Evolutionary conservation across 768 basidiomycete genomes (phyloP), one percentile per base, ranked within the genome.

Genomic region (Sistotremastrum suecicum): DNA sequence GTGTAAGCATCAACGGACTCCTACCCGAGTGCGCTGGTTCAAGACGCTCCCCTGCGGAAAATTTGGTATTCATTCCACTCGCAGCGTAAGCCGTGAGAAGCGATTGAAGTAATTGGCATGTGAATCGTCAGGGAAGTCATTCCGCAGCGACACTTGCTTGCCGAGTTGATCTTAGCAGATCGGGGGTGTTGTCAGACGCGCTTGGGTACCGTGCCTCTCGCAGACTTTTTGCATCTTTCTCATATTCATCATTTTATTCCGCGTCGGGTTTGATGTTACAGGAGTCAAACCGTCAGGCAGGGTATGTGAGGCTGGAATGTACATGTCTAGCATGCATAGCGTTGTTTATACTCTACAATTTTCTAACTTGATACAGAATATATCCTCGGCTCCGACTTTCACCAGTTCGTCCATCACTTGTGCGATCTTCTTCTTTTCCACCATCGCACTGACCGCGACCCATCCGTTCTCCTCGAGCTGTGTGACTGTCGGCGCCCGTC

Each of bases 401-500:
- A 81, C 78, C 40, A 99, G 65, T 39, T 78, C 66, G 59, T 99
- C 95, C 94, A 99, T 98, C 31, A 83, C 76, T 36, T 70, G 70
- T 3, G 95, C 95, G 10, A 75, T 62, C 39, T 69, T 68, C 49
- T 75, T 83, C 67, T 85, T 88, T 65, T 85, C 81, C 5, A 97
- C 83, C 92, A 98, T 97, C 38, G 72, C 72, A 59, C 80, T 91
- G 34, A 99, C 87, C 1, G 81, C 91, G 3, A 91, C 80, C 95
- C 95, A 99, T 3, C 74, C 75, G 10, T 76, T 71, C 47, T 80
- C 72, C 47, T 97, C 95, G 32, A 98, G 61, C 5, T 81, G 78
- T 49, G 78, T 80, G 52, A 99, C 72, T 4, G 95, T 95, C 12
- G 95, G 83, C 2, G 87, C 91, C 48, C 84, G 67, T 41, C 91